Conservation (phyloP, 2,329 filamentous ascomycete genomes). For the Colletotrichum lini region DNA sequence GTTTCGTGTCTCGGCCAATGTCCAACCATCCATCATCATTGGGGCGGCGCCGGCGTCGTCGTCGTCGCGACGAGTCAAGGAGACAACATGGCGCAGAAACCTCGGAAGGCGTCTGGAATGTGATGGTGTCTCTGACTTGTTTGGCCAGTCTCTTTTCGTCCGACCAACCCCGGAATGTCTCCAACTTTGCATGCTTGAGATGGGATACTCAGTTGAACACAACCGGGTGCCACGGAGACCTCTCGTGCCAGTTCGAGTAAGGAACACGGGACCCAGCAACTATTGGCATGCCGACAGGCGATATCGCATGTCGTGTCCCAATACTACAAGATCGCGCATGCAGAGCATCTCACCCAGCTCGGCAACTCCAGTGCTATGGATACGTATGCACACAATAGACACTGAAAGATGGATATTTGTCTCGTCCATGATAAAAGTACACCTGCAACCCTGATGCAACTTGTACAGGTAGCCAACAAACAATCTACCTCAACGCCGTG, state of each 20-base stretch:
- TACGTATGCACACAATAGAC: background rate
- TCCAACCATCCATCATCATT: too few species aligned
- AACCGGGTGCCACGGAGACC: background rate
- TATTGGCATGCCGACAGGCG: conserved; percentile 27
- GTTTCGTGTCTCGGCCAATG: conserved; percentile 34
- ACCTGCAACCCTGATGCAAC: conserved; percentile 36
- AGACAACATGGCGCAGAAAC: conserved; percentile 35
- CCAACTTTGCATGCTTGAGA: conserved; percentile 9
- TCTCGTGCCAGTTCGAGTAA: background rate
- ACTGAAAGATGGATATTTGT: conserved; percentile 35
- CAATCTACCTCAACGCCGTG: conserved; percentile 34
- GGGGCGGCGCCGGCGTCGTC: too few species aligned
- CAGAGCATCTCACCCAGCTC: background rate
- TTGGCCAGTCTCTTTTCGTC: background rate
- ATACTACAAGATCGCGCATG: conserved; percentile 19
- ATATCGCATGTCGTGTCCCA: conserved; percentile 18
- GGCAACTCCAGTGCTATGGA: background rate
- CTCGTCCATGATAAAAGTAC: conserved; percentile 38
- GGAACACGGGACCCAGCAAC: conserved; percentile 17
- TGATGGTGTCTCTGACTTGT: background rate
- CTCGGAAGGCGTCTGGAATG: conserved; percentile 24
- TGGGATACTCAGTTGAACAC: background rate
- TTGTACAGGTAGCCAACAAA: conserved; percentile 30
- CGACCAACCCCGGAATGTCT: conserved; percentile 31
- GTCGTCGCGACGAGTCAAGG: conserved; percentile 26